Conservation (phyloP, 805 yeast species). For the Starmerella vaccinii region DNA sequence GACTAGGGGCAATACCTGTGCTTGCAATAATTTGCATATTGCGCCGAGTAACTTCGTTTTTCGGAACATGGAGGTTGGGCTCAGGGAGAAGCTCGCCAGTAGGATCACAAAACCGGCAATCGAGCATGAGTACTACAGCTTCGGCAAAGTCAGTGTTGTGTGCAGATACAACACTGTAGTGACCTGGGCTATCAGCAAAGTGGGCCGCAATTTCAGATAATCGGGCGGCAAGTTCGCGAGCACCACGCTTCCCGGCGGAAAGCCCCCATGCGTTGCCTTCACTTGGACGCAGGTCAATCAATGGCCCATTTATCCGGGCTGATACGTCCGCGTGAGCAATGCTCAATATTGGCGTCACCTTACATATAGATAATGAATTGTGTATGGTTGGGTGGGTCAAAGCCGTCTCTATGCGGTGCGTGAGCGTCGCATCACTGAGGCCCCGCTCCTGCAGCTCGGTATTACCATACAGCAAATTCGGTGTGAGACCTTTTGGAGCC, state of each 20-base stretch:
- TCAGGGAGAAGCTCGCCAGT: constrained; percentile 33
- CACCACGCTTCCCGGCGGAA: constrained; percentile 47
- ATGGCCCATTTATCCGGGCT: neutral
- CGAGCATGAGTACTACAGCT: constrained; percentile 45
- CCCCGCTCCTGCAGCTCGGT: constrained; percentile 28
- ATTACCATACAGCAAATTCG: constrained; percentile 49
- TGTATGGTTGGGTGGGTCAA: neutral
- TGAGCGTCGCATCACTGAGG: constrained; percentile 30
- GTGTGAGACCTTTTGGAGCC: constrained; percentile 45
- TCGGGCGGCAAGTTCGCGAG: constrained; percentile 45
- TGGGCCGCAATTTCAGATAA: constrained; percentile 38
- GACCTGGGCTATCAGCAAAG: constrained; percentile 14
- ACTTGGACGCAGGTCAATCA: constrained; percentile 20
- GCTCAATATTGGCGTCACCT: neutral
- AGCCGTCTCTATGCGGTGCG: constrained; percentile 12
- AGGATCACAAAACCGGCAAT: constrained; percentile 39
- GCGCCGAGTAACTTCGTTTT: constrained; percentile 47
- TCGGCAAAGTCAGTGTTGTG: constrained; percentile 57
- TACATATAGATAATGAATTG: too few species aligned
- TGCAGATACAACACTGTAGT: constrained; percentile 46
- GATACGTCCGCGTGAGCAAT: neutral
- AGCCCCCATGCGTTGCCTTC: constrained; percentile 20
- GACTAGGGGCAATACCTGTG: constrained; percentile 58
- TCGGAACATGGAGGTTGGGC: constrained; percentile 32
- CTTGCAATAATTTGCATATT: constrained; percentile 41